Evolutionary conservation across 345 rosid species (phyloP).

Genomic region (Moringa oleifera): DNA sequence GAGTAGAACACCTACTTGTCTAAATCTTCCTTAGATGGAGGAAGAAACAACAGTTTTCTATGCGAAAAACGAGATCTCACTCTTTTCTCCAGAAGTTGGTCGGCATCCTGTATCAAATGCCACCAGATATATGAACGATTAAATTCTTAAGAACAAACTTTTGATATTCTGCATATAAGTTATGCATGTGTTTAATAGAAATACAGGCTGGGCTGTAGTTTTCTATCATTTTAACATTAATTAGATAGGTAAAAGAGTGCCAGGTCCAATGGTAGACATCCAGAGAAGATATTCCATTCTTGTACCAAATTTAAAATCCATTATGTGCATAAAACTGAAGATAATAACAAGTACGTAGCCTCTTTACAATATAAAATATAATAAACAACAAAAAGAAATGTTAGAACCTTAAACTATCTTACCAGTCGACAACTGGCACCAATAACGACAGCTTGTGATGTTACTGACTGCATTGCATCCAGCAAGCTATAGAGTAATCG

Average conservation of each 20-base stretch:
- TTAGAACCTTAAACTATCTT: constrained; percentile 14
- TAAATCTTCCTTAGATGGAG: constrained; percentile 65
- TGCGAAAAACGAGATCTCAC: constrained; percentile 95
- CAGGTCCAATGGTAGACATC: too few relatives aligned
- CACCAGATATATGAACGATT: constrained; percentile 3
- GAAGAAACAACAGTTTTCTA: constrained; percentile 74
- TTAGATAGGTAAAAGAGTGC: too few relatives aligned
- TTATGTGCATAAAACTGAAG: neutral
- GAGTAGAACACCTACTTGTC: constrained; percentile 39
- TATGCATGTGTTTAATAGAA: too few relatives aligned
- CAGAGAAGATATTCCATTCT: too few relatives aligned
- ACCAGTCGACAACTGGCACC: constrained; percentile 86
- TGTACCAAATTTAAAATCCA: neutral
- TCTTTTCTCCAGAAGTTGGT: constrained; percentile 92
- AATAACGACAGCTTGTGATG: constrained; percentile 85
- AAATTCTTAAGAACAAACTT: too few relatives aligned
- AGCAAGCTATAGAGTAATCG: constrained; percentile 75
- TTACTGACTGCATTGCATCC: constrained; percentile 92
- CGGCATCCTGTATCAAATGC: constrained; percentile 66
- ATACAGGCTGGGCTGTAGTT: too few relatives aligned
- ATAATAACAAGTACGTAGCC: neutral
- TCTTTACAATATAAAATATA: neutral
- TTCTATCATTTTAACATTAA: too few relatives aligned
- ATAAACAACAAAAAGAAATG: constrained; percentile 7
- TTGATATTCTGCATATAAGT: too few relatives aligned